phyloP scores from a whole-genome alignment of 305 asterid species.

The Fraxinus baroniana region DNA sequence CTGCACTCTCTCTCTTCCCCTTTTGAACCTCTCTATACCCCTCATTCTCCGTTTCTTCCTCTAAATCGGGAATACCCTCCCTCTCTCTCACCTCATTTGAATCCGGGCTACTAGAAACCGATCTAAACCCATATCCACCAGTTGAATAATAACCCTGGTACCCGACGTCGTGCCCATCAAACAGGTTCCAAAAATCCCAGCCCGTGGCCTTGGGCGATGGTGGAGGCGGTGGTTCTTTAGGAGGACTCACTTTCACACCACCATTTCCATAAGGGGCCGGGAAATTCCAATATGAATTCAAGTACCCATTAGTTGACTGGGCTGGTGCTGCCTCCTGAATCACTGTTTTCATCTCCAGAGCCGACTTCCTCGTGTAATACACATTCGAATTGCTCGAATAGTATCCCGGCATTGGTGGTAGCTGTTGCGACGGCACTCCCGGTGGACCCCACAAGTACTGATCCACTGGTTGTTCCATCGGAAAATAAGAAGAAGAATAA shows the following conservation, averaged over 20 bases:
- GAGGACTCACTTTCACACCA: slow-evolving; percentile 36
- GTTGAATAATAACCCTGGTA: slow-evolving; percentile 41
- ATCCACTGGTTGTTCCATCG: slow-evolving; percentile 25
- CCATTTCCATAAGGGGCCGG: slow-evolving; percentile 39
- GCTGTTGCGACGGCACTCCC: slow-evolving; percentile 28
- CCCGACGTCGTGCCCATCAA: slow-evolving; percentile 51
- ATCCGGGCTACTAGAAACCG: slow-evolving; percentile 78
- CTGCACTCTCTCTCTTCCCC: slow-evolving; percentile 36
- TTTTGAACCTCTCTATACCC: slow-evolving; percentile 39
- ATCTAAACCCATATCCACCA: slow-evolving; percentile 41
- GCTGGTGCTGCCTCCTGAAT: slow-evolving; percentile 56
- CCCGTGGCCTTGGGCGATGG: slow-evolving; percentile 70
- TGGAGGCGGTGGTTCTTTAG: slow-evolving; percentile 73
- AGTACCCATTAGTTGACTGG: slow-evolving; percentile 51
- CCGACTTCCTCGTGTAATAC: slow-evolving; percentile 73
- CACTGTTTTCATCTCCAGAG: slow-evolving; percentile 64
- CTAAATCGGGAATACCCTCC: slow-evolving; percentile 97
- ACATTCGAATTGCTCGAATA: slow-evolving; percentile 42
- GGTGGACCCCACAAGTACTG: slow-evolving; percentile 32
- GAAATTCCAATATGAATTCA: slow-evolving; percentile 51
- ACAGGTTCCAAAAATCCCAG: slow-evolving; percentile 82
- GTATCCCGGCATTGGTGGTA: slow-evolving; percentile 33
- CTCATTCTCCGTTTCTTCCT: slow-evolving; percentile 88
- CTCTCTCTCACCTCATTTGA: slow-evolving; percentile 86
- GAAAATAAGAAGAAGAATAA: slow-evolving; percentile 19